Evolutionary conservation across 2,329 filamentous ascomycete genomes (phyloP).

Genomic region (Ramichloridium luteum): DNA sequence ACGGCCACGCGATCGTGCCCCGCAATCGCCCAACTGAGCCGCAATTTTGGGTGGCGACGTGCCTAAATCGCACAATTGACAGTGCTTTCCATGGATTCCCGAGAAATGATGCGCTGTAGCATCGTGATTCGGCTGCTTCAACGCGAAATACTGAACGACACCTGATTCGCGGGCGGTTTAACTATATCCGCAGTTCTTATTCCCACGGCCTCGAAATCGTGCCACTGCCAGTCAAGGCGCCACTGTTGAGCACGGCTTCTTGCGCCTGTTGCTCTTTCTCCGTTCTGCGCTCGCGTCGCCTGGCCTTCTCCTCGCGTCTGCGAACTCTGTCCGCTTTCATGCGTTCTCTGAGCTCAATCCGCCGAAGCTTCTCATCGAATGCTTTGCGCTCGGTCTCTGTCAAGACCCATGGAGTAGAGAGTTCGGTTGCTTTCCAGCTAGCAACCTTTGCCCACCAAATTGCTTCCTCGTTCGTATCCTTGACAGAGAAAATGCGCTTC

Average conservation of each 20-base stretch:
- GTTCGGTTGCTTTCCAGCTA: constrained; percentile 36
- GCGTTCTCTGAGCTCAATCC: constrained; percentile 25
- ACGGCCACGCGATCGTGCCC: too few species aligned
- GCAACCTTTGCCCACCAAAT: constrained; percentile 40
- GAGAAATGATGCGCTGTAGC: too few species aligned
- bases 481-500: constrained; percentile 39
- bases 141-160: too few species aligned
- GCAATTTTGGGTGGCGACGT: too few species aligned
- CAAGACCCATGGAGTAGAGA: constrained; percentile 44
- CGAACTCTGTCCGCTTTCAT: constrained; percentile 22
- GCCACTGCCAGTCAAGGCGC: constrained; percentile 23
- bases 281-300: constrained; percentile 19
- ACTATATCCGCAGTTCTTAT: too few species aligned
- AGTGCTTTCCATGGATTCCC: too few species aligned
- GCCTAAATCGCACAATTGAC: too few species aligned
- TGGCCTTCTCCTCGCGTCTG: constrained; percentile 24
- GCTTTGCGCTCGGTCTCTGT: constrained; percentile 30
- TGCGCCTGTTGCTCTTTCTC: constrained; percentile 17
- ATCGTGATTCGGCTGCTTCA: too few species aligned
- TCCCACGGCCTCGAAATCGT: constrained; percentile 14
- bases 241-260: constrained; percentile 31
- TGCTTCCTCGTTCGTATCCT: constrained; percentile 43
- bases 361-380: constrained; percentile 28
- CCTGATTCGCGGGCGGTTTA: too few species aligned
- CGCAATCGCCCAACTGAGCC: too few species aligned